A percentile compares a stretch with the other conserved stretches of the same genome.
These are phyloP conservation scores for Leishmania tropica DNA, from an alignment of 208 protist species.

Conservation along the genomic window DNA sequence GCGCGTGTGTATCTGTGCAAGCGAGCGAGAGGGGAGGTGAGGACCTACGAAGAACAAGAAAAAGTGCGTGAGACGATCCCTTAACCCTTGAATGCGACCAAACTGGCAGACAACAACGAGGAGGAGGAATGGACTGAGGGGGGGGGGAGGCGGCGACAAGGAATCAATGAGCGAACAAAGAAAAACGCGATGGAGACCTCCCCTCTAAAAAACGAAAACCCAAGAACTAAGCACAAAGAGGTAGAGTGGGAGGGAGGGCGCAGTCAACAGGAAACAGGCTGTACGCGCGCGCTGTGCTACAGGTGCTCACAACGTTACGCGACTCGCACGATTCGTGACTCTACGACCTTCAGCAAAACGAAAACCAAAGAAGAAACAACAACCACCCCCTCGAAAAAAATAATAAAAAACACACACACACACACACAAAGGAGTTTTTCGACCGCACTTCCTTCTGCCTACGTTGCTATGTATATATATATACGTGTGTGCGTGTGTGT, in stretches of 20 bases:
- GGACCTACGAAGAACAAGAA: not conserved
- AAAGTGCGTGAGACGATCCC: not conserved
- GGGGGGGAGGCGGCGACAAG: too few species aligned
- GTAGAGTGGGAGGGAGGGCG: too few species aligned
- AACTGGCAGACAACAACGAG: too few species aligned
- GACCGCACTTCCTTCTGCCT: not conserved
- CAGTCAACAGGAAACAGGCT: too few species aligned
- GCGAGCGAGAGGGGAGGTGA: not conserved
- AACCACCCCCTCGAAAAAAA: too few species aligned
- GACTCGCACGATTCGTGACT: not conserved
- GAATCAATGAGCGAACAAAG: too few species aligned
- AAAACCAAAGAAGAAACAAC: not conserved
- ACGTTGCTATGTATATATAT: not conserved
- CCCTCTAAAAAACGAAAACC: too few species aligned
- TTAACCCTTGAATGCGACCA: not conserved
- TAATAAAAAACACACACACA: too few species aligned
- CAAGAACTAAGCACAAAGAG: too few species aligned
- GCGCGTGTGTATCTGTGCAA: not conserved
- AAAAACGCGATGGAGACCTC: too few species aligned
- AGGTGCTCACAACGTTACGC: not conserved
- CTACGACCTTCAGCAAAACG: not conserved
- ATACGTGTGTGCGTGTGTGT: not conserved
- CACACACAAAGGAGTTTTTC: not conserved
- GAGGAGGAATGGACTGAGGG: too few species aligned
- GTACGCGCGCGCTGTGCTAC: not conserved